A percentile compares a stretch with the other conserved stretches of the same genome.
phyloP scores from a whole-genome alignment of 345 rosid genomes.

The Pseudoturritis turrita region DNA sequence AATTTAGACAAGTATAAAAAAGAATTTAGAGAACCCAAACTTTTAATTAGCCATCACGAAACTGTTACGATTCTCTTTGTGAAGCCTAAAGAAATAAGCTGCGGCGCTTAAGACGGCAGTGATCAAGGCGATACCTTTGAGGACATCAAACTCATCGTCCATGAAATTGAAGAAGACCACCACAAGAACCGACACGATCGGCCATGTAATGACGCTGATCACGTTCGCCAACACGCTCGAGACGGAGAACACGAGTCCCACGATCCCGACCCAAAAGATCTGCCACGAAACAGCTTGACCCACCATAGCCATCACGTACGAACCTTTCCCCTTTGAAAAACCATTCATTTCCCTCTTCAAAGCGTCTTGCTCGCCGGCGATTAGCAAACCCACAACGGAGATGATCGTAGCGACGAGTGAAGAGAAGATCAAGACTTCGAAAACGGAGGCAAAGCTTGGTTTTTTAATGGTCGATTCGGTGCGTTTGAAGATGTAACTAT shows the following conservation, averaged over 20 bases:
- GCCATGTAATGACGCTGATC: slow-evolving; percentile 30
- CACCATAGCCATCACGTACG: slow-evolving; percentile 28
- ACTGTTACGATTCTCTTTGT: slow-evolving; percentile 21
- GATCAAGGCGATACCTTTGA: slow-evolving; percentile 21
- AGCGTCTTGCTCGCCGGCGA: slow-evolving; percentile 23
- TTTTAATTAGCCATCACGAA: neutral
- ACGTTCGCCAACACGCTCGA: slow-evolving; percentile 26
- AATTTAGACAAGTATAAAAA: neutral
- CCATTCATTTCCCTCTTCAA: slow-evolving; percentile 29
- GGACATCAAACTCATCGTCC: slow-evolving; percentile 23
- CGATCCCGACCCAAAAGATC: slow-evolving; percentile 33
- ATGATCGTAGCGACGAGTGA: slow-evolving; percentile 15
- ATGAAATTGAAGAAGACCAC: slow-evolving; percentile 25
- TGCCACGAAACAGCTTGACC: slow-evolving; percentile 34
- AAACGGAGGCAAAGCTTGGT: slow-evolving; percentile 25
- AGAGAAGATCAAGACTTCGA: slow-evolving; percentile 24
- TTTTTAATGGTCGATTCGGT: neutral
- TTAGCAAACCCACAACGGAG: slow-evolving; percentile 21
- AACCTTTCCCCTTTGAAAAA: slow-evolving; percentile 17
- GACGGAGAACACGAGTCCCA: slow-evolving; percentile 27
- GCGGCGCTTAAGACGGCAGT: slow-evolving; percentile 18
- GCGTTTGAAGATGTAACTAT: slow-evolving; percentile 21
- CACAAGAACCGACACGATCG: slow-evolving; percentile 30
- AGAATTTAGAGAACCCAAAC: neutral
- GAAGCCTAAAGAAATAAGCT: slow-evolving; percentile 26